Percentiles rank a stretch among this genome's conserved stretches.
Conservation (phyloP, 2,329 filamentous ascomycete species). For the Xylaria sp. region DNA sequence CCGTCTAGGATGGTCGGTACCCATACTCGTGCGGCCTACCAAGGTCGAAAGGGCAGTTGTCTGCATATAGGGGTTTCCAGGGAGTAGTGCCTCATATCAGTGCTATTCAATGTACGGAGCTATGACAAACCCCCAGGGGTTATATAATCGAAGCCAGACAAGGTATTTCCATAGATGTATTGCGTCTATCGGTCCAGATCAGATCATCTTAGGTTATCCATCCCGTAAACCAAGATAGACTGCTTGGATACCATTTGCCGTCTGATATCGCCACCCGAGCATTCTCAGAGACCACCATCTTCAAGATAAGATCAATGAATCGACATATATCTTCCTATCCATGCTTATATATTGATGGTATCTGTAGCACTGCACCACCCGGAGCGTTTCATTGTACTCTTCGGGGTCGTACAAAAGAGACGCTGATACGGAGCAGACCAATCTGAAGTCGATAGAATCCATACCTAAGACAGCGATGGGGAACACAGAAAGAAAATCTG, state of each 20-base stretch:
- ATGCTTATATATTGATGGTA: slow-evolving; percentile 1
- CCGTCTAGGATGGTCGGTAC: background rate
- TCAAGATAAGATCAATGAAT: background rate
- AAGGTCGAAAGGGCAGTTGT: background rate
- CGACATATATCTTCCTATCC: background rate
- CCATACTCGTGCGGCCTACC: background rate
- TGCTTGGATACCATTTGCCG: background rate
- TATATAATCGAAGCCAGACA: background rate
- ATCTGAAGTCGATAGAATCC: slow-evolving; percentile 5
- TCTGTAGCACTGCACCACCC: background rate
- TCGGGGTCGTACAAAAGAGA: slow-evolving; percentile 8
- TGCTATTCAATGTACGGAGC: background rate
- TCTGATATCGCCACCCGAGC: background rate
- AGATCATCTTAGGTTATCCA: background rate
- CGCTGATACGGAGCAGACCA: background rate
- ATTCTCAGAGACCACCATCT: background rate
- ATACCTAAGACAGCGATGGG: slow-evolving; percentile 15
- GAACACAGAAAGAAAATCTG: background rate
- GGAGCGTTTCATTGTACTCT: slow-evolving; percentile 1
- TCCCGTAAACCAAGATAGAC: background rate
- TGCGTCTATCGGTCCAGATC: too few relatives aligned
- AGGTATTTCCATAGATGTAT: background rate
- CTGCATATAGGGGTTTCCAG: background rate
- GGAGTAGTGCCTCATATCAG: background rate
- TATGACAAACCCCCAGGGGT: background rate